Percentiles rank a stretch among this genome's conserved stretches.
Conservation (phyloP, 495 filamentous ascomycete species). For the Aspergillus baeticus region DNA sequence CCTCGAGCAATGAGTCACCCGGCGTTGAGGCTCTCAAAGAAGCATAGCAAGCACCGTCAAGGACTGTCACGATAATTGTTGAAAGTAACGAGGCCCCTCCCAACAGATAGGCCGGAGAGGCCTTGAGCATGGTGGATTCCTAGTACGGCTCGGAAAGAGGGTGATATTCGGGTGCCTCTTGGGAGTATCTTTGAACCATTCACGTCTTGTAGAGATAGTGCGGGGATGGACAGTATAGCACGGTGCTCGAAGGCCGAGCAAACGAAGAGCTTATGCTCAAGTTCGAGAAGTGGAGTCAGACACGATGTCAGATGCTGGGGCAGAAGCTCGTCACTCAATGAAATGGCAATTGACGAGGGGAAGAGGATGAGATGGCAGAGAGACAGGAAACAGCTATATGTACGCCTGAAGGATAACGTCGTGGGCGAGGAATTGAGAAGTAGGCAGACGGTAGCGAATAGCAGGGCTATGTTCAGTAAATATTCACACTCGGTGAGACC, state of each 20-base stretch:
- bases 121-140: constrained; percentile 17
- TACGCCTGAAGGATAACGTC: constrained; percentile 5
- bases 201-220: not conserved
- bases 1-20: constrained; percentile 19
- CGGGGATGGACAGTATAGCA: not conserved
- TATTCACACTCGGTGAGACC: constrained; percentile 4
- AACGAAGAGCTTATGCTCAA: not conserved
- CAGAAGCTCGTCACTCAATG: no score
- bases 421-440: not conserved
- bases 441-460: not conserved
- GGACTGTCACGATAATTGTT: constrained; percentile 30
- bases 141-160: not conserved
- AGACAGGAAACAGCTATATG: not conserved
- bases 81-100: constrained; percentile 27
- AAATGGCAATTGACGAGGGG: no score
- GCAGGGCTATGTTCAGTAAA: not conserved
- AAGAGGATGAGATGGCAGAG: not conserved
- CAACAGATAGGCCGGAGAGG: constrained; percentile 23
- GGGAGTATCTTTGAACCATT: not conserved
- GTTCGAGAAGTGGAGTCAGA: no score
- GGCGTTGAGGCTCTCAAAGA: constrained; percentile 22
- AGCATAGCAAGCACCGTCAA: constrained; percentile 35
- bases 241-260: not conserved
- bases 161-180: not conserved
- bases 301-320: no score